Percentiles rank a stretch among this genome's conserved stretches.
phyloP scores from a whole-genome alignment of 768 basidiomycete genomes.

The Tulasnella sp. region DNA sequence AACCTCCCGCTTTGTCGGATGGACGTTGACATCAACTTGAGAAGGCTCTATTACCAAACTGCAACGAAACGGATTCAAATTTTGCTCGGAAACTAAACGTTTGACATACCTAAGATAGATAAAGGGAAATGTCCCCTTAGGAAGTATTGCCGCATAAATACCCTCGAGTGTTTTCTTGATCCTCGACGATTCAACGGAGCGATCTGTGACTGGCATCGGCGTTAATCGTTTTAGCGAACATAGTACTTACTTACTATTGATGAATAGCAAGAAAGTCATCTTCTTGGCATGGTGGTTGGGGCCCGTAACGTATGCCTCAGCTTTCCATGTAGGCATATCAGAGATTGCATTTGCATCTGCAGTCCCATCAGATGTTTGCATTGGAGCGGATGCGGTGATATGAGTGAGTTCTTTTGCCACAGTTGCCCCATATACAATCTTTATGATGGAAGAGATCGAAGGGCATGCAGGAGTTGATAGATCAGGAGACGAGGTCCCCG shows the following conservation, averaged over 20 bases:
- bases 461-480: slow-evolving; percentile 65
- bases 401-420: slow-evolving; percentile 61
- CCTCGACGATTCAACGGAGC: slow-evolving; percentile 75
- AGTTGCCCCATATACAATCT: slow-evolving; percentile 64
- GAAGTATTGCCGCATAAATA: slow-evolving; percentile 69
- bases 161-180: slow-evolving; percentile 81
- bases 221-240: background rate
- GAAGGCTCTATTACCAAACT: slow-evolving; percentile 76
- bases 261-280: slow-evolving; percentile 75
- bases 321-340: slow-evolving; percentile 46
- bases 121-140: slow-evolving; percentile 83
- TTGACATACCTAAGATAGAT: slow-evolving; percentile 70
- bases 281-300: slow-evolving; percentile 86
- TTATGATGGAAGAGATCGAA: slow-evolving; percentile 54
- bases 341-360: slow-evolving; percentile 26
- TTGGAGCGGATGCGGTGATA: slow-evolving; percentile 26
- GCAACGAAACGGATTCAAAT: slow-evolving; percentile 6
- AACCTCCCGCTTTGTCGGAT: slow-evolving; percentile 91
- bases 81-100: background rate
- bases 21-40: slow-evolving; percentile 92
- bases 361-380: slow-evolving; percentile 16
- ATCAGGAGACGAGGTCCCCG: slow-evolving; percentile 60
- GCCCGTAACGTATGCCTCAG: slow-evolving; percentile 66
- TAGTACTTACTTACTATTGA: slow-evolving; percentile 60
- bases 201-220: slow-evolving; percentile 39